These are phyloP conservation scores for Cladosporium sphaerospermum DNA, from an alignment of 2,329 filamentous ascomycete species.

Conservation along the genomic window DNA sequence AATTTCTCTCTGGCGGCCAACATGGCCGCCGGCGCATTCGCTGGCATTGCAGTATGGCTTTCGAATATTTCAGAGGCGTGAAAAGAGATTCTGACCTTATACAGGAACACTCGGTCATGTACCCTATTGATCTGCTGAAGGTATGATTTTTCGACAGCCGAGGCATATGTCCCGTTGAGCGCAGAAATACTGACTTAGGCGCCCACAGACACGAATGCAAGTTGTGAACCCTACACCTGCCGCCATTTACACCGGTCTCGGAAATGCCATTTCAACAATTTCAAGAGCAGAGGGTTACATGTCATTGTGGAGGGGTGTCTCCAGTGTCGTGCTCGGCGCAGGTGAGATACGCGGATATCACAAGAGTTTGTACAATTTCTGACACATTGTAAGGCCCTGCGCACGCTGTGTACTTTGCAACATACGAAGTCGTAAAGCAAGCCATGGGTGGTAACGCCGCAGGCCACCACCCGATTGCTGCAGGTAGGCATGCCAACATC, in stretches of 20 bases:
- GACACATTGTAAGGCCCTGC: constrained; percentile 52
- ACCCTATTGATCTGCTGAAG: constrained; percentile 96
- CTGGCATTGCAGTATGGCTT: constrained; percentile 76
- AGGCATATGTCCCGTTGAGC: background rate
- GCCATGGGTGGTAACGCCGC: constrained; percentile 85
- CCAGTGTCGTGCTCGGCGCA: constrained; percentile 90
- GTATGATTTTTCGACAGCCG: constrained; percentile 44
- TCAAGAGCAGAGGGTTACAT: constrained; percentile 81
- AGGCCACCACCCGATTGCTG: constrained; percentile 88
- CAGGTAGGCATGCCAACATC: constrained; percentile 52
- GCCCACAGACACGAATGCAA: constrained; percentile 86
- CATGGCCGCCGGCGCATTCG: constrained; percentile 93
- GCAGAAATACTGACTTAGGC: background rate
- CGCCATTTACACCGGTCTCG: constrained; percentile 80
- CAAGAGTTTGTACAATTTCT: constrained; percentile 19
- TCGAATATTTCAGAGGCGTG: background rate
- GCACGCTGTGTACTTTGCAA: constrained; percentile 96
- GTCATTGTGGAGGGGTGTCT: constrained; percentile 93
- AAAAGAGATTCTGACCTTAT: constrained; percentile 16
- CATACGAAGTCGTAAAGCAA: constrained; percentile 96
- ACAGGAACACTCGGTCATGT: constrained; percentile 98
- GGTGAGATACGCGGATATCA: constrained; percentile 47
- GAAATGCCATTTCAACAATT: constrained; percentile 89
- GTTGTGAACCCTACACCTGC: constrained; percentile 77
- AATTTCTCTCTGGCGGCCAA: constrained; percentile 93